Evolutionary conservation across 306 rosid species (phyloP).

Genomic region (Casuarina cunninghamiana): DNA sequence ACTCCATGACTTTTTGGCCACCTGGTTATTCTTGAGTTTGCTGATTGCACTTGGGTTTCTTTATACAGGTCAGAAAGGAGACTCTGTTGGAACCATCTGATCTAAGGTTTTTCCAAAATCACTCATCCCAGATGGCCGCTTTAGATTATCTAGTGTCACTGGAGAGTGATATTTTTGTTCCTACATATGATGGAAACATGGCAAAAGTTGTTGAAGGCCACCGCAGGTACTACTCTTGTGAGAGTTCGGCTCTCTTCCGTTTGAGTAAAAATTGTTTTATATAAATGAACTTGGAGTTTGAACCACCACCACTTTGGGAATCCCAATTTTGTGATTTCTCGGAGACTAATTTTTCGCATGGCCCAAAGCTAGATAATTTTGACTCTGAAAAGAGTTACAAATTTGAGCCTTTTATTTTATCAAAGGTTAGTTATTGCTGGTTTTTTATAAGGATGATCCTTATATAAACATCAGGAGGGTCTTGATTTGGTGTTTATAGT

Average conservation of each 20-base stretch:
- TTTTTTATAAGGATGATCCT: background rate
- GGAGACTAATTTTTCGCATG: background rate
- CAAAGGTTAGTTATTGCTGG: background rate
- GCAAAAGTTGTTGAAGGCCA: conserved; percentile 99
- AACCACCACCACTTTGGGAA: background rate
- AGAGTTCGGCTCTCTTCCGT: background rate
- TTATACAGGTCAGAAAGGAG: conserved; percentile 88
- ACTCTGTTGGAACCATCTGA: conserved; percentile 83
- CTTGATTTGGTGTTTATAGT: background rate
- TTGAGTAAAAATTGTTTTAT: background rate
- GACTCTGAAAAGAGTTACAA: background rate
- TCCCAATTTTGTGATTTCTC: background rate
- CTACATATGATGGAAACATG: conserved; percentile 99
- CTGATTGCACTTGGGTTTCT: conserved; percentile 22
- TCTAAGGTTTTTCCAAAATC: conserved; percentile 83
- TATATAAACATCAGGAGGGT: background rate
- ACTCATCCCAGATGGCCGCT: conserved; percentile 99
- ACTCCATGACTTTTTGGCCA: conserved; percentile 6
- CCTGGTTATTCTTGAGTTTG: conserved; percentile 20
- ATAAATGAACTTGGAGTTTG: background rate
- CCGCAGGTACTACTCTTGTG: conserved; percentile 68
- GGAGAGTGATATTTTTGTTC: conserved; percentile 95
- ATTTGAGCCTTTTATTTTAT: conserved; percentile 2
- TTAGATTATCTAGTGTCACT: conserved; percentile 93
- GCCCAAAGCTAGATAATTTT: background rate